A percentile compares a stretch with the other conserved stretches of the same genome.
These are phyloP conservation scores for Plasmodium falciparum DNA, from an alignment of 169 alveolate species.

Conservation along the genomic window DNA sequence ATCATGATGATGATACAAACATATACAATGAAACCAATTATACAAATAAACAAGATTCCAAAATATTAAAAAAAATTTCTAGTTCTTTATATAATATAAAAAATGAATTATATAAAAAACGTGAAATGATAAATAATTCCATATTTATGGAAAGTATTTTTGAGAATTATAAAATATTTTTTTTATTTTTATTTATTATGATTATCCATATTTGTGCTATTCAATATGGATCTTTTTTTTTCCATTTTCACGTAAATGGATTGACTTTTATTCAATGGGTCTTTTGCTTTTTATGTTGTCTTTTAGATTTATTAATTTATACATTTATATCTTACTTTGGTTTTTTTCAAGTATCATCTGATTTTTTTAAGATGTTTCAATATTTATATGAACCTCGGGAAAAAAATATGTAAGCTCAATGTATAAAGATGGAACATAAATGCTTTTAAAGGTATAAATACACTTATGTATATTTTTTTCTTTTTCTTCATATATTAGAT, in stretches of 20 bases:
- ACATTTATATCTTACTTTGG: constrained; percentile 10
- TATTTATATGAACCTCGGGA: constrained; percentile 32
- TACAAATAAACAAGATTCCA: too few relatives aligned
- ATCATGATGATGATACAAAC: too few relatives aligned
- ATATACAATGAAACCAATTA: too few relatives aligned
- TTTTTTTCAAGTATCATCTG: constrained; percentile 12
- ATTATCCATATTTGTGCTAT: constrained; percentile 31
- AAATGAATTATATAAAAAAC: too few relatives aligned
- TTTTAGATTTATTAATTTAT: constrained; percentile 23
- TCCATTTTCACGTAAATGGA: constrained; percentile 56
- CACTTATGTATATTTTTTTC: background rate
- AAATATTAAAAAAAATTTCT: too few relatives aligned
- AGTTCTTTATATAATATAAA: too few relatives aligned
- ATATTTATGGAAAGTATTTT: constrained; percentile 28
- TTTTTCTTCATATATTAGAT: constrained; percentile 29
- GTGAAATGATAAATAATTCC: background rate
- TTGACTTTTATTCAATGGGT: constrained; percentile 53
- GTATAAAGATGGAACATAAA: background rate
- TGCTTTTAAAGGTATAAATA: background rate
- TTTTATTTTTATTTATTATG: constrained; percentile 16
- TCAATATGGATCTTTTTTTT: constrained; percentile 49
- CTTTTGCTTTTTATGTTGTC: constrained; percentile 36
- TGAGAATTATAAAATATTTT: constrained; percentile 28
- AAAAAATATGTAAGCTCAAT: constrained; percentile 37
- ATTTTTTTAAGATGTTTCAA: constrained; percentile 32